Evolutionary conservation across 1,284 basidiomycete species (phyloP), one percentile per base, ranked within the genome.

Genomic region (Sparassis latifolia): DNA sequence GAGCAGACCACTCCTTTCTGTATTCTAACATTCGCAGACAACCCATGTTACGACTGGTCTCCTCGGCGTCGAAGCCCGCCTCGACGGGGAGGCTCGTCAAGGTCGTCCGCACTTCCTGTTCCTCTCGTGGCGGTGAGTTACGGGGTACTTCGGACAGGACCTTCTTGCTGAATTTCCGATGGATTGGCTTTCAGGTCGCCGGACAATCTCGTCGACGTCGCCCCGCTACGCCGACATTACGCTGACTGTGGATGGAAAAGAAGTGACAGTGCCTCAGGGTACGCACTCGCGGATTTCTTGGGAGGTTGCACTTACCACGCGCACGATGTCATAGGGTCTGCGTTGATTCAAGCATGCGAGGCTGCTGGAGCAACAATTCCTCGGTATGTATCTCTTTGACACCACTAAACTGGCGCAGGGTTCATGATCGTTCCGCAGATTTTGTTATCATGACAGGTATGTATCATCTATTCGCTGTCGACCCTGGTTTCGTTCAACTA

Each of bases 321-420:
- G 53, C 53, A 45, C 37, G 9, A 35, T 52, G 10, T 48, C 45
- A 52, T 54, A 91, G 92, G 93, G 46, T 88, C 91, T 58, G 92
- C 95, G 29, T 78, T 99, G 61, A 97, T 98, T 67, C 96, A 98
- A 73, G 96, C 96, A 51, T 98, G 96, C 70, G 89, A 92, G 66
- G 88, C 87, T 53, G 89, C 89, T 50, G 89, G 89, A 45, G 77
- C 86, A 40, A 74, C 79, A 49, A 82, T 92, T 68, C 89, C 89
- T 51, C 75, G 87, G 85, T 88, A 59, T 53, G 76, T 67, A 53
- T 45, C 12, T 49, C 6, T 32, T 27, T 27, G 38, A 33, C 46
- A 44, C 50, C 47, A 53, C 50, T 61, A 48, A 61, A 54, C 51
- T 39, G 50, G 20, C 20, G 20, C 20, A 20, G 20, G 20, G 27